Conservation (phyloP, 306 rosid species). For the Herpetospermum pedunculosum region DNA sequence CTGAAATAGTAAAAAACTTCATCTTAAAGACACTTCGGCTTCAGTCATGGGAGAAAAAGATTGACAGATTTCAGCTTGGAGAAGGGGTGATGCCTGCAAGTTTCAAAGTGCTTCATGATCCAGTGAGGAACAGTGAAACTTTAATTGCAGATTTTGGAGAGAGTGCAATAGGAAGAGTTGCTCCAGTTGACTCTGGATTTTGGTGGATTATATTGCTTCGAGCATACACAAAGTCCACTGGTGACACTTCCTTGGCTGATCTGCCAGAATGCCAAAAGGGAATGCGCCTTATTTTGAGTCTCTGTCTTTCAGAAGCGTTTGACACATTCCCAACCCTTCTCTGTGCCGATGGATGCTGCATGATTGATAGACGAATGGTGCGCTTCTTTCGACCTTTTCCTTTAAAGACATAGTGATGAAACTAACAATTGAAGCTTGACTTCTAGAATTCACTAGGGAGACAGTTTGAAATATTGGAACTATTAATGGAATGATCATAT, state of each 20-base stretch:
- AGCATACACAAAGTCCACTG: slow-evolving; percentile 83
- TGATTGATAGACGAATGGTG: slow-evolving; percentile 99
- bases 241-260: slow-evolving; percentile 79
- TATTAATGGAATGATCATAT: not conserved
- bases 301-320: slow-evolving; percentile 86
- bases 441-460: not conserved
- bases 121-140: slow-evolving; percentile 56
- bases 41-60: slow-evolving; percentile 91
- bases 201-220: slow-evolving; percentile 98
- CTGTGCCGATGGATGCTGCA: slow-evolving; percentile 93
- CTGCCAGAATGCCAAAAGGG: slow-evolving; percentile 91
- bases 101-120: slow-evolving; percentile 81
- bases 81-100: slow-evolving; percentile 99
- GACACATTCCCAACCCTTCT: slow-evolving; percentile 94
- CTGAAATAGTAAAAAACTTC: slow-evolving; percentile 68
- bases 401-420: not conserved
- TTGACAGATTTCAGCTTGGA: slow-evolving; percentile 75
- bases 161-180: slow-evolving; percentile 97
- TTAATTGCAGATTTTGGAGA: slow-evolving; percentile 87
- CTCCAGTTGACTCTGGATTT: slow-evolving; percentile 96
- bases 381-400: slow-evolving; percentile 15
- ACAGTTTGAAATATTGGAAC: not conserved
- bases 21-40: slow-evolving; percentile 76
- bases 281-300: slow-evolving; percentile 75
- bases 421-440: not conserved